These are phyloP conservation scores for Acanthamoeba divionensis DNA, from an alignment of 208 protist genomes.

Conservation along the genomic window DNA sequence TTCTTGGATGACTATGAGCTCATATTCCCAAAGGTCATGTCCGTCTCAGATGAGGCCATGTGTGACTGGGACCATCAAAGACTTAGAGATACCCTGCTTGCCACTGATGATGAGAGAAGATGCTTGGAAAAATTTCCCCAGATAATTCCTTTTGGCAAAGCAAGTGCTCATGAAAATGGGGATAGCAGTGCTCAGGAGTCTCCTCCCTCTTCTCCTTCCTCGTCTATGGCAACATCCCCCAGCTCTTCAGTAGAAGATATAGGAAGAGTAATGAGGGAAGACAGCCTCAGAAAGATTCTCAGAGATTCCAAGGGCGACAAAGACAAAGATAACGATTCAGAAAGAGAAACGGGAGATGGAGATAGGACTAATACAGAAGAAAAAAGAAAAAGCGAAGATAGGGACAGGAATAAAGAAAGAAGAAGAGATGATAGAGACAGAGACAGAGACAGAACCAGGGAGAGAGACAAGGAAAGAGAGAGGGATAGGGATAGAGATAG, in stretches of 20 bases:
- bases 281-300: background rate
- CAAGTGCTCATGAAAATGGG: background rate
- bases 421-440: background rate
- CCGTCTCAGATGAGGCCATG: background rate
- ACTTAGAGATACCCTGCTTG: background rate
- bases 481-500: background rate
- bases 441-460: background rate
- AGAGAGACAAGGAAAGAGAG: background rate
- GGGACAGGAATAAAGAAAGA: background rate
- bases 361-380: background rate
- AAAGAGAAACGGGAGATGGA: background rate
- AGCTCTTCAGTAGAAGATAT: background rate
- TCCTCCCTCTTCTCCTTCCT: background rate
- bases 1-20: conserved; percentile 48
- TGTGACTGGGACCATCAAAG: too few relatives aligned
- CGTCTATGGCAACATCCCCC: background rate
- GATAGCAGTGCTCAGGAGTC: background rate
- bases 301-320: background rate
- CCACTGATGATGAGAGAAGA: background rate
- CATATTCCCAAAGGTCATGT: conserved; percentile 33
- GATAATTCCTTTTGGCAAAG: background rate
- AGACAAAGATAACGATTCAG: background rate
- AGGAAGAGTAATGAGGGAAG: background rate
- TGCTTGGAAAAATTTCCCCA: background rate
- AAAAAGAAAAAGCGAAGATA: background rate